Base-by-base conservation (phyloP, 306 rosid genomes). In the Rosa multiflora region DNA sequence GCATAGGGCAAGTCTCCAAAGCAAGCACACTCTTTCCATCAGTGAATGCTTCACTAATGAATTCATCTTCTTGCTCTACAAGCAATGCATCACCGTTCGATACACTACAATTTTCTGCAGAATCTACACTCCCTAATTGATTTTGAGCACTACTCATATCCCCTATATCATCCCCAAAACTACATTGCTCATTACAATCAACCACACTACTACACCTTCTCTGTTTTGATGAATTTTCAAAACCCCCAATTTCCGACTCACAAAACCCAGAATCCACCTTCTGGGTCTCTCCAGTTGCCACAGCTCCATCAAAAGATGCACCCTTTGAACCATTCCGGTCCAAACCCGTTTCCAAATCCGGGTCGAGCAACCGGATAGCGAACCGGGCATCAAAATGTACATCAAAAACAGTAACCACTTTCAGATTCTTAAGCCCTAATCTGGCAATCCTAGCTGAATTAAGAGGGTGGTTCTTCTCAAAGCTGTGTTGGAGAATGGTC, bases 391-490 rank as follows among this genome's bases (percentile, higher is more conserved):
- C 85, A 56, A 79, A 83, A 67, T 82, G 82, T 15, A 94, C 95
- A 78, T 94, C 97, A 42, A 90, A 89, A 87, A 94, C 93, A 56
- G 89, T 82, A n/a, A 83, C 82, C 2, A 92, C 48, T 0, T 74
- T 77, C 73, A 94, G 78, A 87, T 94, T 92, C 75, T 84, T 89
- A 55, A 94, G 85, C 17, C 97, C 97, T 51, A 94, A 21, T 78
- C 29, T 83, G 4, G 91, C 98, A 85, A 94, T 94, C 72, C 95
- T 88, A 37, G 93, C 80, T 35, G 97, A 94, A 84, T 94, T 94
- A 35, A 94, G 95, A 0, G 97, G 97, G 75, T 94, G 97, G 43
- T 88, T 94, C 70, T 42, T 79, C 89, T 94, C 97, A 13, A 87
- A 59, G 46, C 87, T 81, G 78, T 94, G 99, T 66, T 91, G 97